Percentiles rank a stretch among this genome's conserved stretches.
These are phyloP conservation scores for Alternaria triticimaculans DNA, from an alignment of 2,329 filamentous ascomycete species.

Conservation along the genomic window DNA sequence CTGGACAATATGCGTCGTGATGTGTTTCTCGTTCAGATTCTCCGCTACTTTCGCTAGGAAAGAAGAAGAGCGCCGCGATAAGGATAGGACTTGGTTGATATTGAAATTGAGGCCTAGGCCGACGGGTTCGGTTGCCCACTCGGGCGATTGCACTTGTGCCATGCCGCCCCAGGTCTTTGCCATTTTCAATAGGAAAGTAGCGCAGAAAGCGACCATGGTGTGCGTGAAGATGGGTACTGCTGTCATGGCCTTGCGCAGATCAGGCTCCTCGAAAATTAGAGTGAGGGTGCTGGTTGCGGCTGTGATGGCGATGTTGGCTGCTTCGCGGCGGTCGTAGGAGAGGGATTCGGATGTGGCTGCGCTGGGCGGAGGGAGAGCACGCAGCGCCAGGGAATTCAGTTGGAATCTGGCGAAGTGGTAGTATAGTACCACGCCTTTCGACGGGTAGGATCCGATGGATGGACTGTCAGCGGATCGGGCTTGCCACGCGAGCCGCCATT, in stretches of 20 bases:
- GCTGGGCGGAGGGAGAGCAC: slow-evolving; percentile 52
- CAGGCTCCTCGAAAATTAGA: slow-evolving; percentile 55
- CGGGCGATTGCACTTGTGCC: slow-evolving; percentile 34
- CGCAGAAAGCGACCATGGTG: slow-evolving; percentile 61
- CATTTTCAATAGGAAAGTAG: slow-evolving; percentile 60
- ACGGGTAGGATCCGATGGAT: slow-evolving; percentile 48
- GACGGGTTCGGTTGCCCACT: slow-evolving; percentile 32
- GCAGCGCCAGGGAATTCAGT: slow-evolving; percentile 57
- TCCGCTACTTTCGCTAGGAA: slow-evolving; percentile 36
- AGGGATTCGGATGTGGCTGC: slow-evolving; percentile 54
- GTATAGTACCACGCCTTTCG: slow-evolving; percentile 60
- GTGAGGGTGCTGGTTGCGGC: slow-evolving; percentile 56
- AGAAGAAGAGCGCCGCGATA: slow-evolving; percentile 33
- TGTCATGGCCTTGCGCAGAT: slow-evolving; percentile 51
- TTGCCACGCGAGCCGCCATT: slow-evolving; percentile 52
- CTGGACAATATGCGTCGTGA: slow-evolving; percentile 38
- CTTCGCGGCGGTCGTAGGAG: slow-evolving; percentile 51
- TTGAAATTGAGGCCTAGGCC: slow-evolving; percentile 42
- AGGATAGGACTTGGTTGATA: slow-evolving; percentile 36
- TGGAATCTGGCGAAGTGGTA: slow-evolving; percentile 64
- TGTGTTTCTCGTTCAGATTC: slow-evolving; percentile 39
- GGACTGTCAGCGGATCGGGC: slow-evolving; percentile 36
- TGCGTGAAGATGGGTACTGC: slow-evolving; percentile 60
- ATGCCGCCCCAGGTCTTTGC: slow-evolving; percentile 54
- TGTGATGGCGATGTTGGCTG: slow-evolving; percentile 52